Evolutionary conservation across 495 filamentous ascomycete genomes (phyloP).

Genomic region (Daldinia concentrica): DNA sequence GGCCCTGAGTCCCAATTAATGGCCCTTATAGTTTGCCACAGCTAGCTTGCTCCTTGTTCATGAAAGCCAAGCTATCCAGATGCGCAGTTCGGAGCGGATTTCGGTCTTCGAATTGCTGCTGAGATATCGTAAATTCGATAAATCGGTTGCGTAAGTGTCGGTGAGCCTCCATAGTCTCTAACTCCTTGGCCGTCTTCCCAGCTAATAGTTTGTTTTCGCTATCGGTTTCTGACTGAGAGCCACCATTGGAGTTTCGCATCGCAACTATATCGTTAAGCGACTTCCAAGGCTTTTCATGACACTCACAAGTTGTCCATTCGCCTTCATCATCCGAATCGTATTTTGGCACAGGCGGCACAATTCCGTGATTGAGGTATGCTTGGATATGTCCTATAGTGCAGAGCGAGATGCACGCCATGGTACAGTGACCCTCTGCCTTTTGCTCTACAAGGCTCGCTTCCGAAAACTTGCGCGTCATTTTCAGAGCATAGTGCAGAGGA

Average conservation of each 20-base stretch:
- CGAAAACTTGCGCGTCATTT: slow-evolving; percentile 60
- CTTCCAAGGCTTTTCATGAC: slow-evolving; percentile 50
- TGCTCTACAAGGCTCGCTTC: slow-evolving; percentile 59
- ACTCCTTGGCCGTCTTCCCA: slow-evolving; percentile 29
- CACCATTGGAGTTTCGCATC: background rate
- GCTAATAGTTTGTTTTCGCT: background rate
- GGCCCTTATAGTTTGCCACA: slow-evolving; percentile 9
- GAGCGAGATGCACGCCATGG: slow-evolving; percentile 47
- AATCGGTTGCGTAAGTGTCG: slow-evolving; percentile 14
- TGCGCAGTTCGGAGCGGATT: slow-evolving; percentile 13
- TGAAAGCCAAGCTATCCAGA: background rate
- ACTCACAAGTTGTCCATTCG: slow-evolving; percentile 53
- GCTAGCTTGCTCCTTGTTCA: background rate
- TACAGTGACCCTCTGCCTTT: slow-evolving; percentile 56
- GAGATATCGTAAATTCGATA: slow-evolving; percentile 4
- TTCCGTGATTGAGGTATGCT: slow-evolving; percentile 53
- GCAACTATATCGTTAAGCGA: slow-evolving; percentile 18
- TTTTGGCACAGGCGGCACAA: slow-evolving; percentile 49
- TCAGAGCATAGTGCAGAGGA: slow-evolving; percentile 59
- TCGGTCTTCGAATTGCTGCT: slow-evolving; percentile 3
- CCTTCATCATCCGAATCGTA: slow-evolving; percentile 43
- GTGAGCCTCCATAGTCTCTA: slow-evolving; percentile 15
- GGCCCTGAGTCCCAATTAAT: background rate
- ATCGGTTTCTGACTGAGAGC: background rate
- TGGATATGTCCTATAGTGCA: slow-evolving; percentile 53